phyloP scores from a whole-genome alignment of 495 filamentous ascomycete species.

The Sphaerosporella brunnea region DNA sequence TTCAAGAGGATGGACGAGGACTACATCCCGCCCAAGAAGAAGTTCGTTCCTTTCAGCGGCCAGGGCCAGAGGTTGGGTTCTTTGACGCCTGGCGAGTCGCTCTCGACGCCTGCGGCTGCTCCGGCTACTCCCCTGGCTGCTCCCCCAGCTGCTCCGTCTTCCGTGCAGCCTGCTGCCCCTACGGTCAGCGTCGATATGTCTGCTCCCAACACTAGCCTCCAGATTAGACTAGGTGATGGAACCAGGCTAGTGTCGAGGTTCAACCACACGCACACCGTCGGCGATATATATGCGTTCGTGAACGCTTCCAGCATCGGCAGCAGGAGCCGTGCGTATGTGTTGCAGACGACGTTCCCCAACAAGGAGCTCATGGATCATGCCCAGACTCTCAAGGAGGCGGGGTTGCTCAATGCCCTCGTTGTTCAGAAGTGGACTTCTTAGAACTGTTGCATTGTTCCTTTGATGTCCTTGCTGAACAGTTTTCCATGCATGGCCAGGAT shows the following conservation, averaged over 20 bases:
- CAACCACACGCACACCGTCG: constrained; percentile 79
- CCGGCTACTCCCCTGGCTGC: constrained; percentile 25
- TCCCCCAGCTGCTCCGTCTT: constrained; percentile 28
- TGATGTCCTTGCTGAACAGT: no score
- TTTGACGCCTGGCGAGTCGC: constrained; percentile 53
- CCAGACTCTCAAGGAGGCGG: constrained; percentile 42
- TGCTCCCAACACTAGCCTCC: constrained; percentile 58
- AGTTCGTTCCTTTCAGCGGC: constrained; percentile 74
- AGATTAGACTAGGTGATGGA: constrained; percentile 81
- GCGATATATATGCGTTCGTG: constrained; percentile 79
- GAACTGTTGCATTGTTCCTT: no score
- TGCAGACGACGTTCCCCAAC: constrained; percentile 93
- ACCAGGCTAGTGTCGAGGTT: constrained; percentile 72
- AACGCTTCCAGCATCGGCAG: constrained; percentile 43
- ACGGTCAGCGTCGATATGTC: constrained; percentile 50
- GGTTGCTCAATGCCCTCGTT: constrained; percentile 53
- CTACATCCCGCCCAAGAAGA: constrained; percentile 61
- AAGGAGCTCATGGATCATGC: constrained; percentile 69
- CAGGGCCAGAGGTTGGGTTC: constrained; percentile 76
- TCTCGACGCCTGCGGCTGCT: constrained; percentile 26
- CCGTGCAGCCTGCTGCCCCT: constrained; percentile 26
- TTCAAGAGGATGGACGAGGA: constrained; percentile 73
- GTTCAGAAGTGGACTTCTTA: constrained; percentile 54
- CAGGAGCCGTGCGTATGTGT: constrained; percentile 46
- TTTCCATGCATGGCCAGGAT: no score